phyloP scores from a whole-genome alignment of 768 basidiomycete genomes.

The Tricholoma sp. region DNA sequence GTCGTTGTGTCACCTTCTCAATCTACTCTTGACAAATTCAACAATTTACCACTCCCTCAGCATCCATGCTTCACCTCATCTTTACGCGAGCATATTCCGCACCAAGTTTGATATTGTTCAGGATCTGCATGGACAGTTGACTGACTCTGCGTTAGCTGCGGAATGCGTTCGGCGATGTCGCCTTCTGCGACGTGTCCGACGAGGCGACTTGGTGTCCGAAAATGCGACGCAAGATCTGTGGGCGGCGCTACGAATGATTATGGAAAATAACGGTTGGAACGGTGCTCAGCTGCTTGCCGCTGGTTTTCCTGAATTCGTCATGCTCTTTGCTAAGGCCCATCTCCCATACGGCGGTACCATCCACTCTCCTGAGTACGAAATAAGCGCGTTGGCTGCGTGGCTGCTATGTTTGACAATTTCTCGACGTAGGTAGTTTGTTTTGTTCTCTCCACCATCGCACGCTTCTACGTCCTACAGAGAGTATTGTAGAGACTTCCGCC shows the following conservation, averaged over 20 bases:
- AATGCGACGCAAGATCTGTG: conserved; percentile 44
- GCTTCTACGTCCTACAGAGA: conserved; percentile 18
- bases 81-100: conserved; percentile 53
- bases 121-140: conserved; percentile 21
- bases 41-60: conserved; percentile 39
- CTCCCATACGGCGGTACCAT: conserved; percentile 7
- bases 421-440: conserved; percentile 28
- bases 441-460: not conserved
- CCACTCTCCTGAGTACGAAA: conserved; percentile 10
- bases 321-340: conserved; percentile 22
- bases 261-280: conserved; percentile 51
- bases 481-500: conserved; percentile 32
- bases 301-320: conserved; percentile 35
- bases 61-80: conserved; percentile 39
- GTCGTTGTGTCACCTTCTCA: conserved; percentile 36
- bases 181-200: conserved; percentile 44
- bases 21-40: conserved; percentile 42
- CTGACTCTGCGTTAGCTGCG: conserved; percentile 37
- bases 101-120: conserved; percentile 41
- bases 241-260: conserved; percentile 54
- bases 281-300: conserved; percentile 37
- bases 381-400: conserved; percentile 33
- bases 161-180: conserved; percentile 46
- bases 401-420: conserved; percentile 35
- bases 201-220: conserved; percentile 24